Percentiles rank a stretch among this genome's conserved stretches.
These are phyloP conservation scores for Sclerotinia glacialis DNA, from an alignment of 2,329 filamentous ascomycete species.

Conservation along the genomic window DNA sequence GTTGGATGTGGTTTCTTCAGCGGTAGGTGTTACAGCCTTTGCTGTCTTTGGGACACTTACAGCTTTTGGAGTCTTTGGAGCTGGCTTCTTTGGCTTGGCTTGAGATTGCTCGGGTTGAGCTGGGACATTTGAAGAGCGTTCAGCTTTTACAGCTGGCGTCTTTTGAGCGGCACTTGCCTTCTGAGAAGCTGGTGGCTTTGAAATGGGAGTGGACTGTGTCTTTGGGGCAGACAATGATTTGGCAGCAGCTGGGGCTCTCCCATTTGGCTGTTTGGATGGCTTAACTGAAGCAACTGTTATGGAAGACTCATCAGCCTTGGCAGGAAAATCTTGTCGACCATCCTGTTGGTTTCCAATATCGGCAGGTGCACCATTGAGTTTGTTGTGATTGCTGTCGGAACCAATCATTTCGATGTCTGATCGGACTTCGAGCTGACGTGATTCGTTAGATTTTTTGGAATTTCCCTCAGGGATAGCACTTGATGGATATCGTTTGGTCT, in stretches of 20 bases:
- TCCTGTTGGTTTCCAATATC: slow-evolving; percentile 10
- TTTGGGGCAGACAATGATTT: background rate
- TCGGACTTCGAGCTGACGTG: too few species aligned
- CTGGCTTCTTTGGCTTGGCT: slow-evolving; percentile 7
- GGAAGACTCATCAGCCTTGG: background rate
- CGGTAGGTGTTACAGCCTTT: background rate
- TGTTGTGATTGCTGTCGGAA: background rate
- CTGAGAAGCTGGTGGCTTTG: background rate
- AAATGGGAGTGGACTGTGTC: background rate
- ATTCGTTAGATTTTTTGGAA: background rate
- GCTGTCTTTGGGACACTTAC: background rate
- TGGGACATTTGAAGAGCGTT: background rate
- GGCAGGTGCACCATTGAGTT: background rate
- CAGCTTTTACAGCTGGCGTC: background rate
- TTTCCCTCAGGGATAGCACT: background rate
- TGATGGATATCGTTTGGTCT: background rate
- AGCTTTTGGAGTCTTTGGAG: background rate
- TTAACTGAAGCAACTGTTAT: background rate
- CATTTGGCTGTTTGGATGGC: background rate
- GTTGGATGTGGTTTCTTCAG: background rate
- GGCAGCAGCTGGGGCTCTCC: background rate
- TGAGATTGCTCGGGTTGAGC: background rate
- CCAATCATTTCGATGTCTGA: background rate
- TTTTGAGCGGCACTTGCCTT: background rate
- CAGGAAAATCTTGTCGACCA: background rate